phyloP scores from a whole-genome alignment of 1,284 basidiomycete genomes.

The Heimioporus retisporus region DNA sequence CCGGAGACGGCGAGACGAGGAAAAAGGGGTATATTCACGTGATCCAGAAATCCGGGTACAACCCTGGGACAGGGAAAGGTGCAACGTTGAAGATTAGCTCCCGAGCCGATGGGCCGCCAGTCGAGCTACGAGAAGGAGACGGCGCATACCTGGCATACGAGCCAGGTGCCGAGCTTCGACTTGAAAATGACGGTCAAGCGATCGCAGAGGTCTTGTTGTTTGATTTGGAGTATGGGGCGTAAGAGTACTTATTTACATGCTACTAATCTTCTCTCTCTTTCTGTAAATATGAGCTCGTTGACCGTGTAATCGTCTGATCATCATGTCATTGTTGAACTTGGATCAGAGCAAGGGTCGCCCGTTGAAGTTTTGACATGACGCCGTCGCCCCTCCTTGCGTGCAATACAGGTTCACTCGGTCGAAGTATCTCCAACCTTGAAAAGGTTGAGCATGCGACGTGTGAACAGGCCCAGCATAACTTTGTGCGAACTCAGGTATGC shows the following conservation, averaged over 20 bases:
- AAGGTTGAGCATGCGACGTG: no score
- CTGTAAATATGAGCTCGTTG: constrained; percentile 2
- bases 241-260: no score
- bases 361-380: no score
- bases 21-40: constrained; percentile 76
- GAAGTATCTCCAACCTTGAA: no score
- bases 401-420: no score
- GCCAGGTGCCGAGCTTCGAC: constrained; percentile 55
- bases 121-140: constrained; percentile 69
- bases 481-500: no score
- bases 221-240: constrained; percentile 63
- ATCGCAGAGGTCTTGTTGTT: constrained; percentile 80
- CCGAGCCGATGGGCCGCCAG: constrained; percentile 47
- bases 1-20: constrained; percentile 39
- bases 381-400: no score
- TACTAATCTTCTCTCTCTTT: no score
- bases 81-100: constrained; percentile 60
- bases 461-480: no score
- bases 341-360: no score
- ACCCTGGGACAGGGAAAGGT: constrained; percentile 60
- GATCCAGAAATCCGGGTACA: constrained; percentile 83
- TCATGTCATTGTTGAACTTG: no score
- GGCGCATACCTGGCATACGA: constrained; percentile 72
- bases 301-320: no score
- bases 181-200: constrained; percentile 69